phyloP scores from a whole-genome alignment of 257 asterid genomes.

The Vinca minor region DNA sequence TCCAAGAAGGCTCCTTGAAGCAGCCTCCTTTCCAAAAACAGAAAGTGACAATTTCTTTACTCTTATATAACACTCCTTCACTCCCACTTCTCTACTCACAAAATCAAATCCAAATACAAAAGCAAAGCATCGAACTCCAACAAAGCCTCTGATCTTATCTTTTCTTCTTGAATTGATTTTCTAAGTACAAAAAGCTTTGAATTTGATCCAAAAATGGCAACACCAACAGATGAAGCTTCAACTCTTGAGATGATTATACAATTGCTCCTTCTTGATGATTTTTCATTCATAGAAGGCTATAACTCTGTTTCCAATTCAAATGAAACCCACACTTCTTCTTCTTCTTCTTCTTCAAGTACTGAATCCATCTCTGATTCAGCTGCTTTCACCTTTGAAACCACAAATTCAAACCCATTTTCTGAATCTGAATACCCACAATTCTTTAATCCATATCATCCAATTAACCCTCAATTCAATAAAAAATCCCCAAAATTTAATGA shows the following conservation, averaged over 20 bases:
- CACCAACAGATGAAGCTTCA: slow-evolving; percentile 38
- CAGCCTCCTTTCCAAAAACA: slow-evolving; percentile 8
- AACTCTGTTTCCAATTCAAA: slow-evolving; percentile 20
- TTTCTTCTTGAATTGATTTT: too few species aligned
- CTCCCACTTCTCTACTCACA: slow-evolving; percentile 46
- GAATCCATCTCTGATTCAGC: slow-evolving; percentile 21
- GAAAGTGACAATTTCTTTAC: slow-evolving; percentile 10
- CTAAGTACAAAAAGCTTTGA: too few species aligned
- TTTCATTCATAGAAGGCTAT: slow-evolving; percentile 38
- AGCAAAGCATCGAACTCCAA: too few species aligned
- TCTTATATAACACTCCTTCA: slow-evolving; percentile 29
- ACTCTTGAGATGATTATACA: slow-evolving; percentile 68
- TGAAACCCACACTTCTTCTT: slow-evolving; percentile 34
- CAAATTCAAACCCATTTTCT: neutral
- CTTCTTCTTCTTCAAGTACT: too few species aligned
- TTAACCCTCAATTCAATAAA: neutral
- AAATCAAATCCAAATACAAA: neutral
- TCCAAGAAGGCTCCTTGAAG: slow-evolving; percentile 34
- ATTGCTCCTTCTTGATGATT: slow-evolving; percentile 67
- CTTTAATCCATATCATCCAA: neutral
- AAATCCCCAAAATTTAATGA: slow-evolving; percentile 16
- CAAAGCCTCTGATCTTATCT: too few species aligned
- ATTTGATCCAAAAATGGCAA: too few species aligned
- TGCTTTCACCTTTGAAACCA: slow-evolving; percentile 19
- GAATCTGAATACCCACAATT: too few species aligned